Evolutionary conservation across 805 yeast species (phyloP).

Genomic region (Kodamaea fukazawae): DNA sequence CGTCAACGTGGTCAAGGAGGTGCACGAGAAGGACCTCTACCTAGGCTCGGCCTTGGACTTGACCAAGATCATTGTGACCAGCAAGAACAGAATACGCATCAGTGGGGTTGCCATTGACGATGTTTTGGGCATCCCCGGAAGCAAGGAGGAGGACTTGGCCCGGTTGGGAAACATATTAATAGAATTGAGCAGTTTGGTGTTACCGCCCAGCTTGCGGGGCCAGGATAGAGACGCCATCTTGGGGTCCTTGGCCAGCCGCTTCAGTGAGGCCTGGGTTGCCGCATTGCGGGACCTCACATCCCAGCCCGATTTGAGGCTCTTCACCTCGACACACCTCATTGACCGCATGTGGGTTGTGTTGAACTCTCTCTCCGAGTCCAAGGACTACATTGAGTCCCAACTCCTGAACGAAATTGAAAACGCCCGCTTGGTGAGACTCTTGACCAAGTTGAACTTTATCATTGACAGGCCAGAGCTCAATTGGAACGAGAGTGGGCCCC

Average conservation of each 20-base stretch:
- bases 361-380: conserved; percentile 48
- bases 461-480: conserved; percentile 65
- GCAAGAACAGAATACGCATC: conserved; percentile 66
- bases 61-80: conserved; percentile 70
- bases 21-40: conserved; percentile 64
- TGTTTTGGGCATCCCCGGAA: conserved; percentile 38
- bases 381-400: conserved; percentile 60
- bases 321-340: conserved; percentile 24
- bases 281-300: conserved; percentile 31
- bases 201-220: conserved; percentile 26
- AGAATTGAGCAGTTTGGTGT: conserved; percentile 46
- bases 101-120: conserved; percentile 72
- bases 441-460: conserved; percentile 77
- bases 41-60: conserved; percentile 60
- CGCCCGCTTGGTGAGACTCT: conserved; percentile 76
- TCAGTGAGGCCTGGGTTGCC: conserved; percentile 45
- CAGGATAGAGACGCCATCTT: conserved; percentile 12
- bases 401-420: conserved; percentile 79
- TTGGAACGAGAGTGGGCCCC: conserved; percentile 76
- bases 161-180: conserved; percentile 59
- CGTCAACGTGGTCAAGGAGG: conserved; percentile 59
- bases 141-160: conserved; percentile 51
- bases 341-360: conserved; percentile 43
- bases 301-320: conserved; percentile 20
- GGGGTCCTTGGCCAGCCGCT: conserved; percentile 15